Evolutionary conservation across 805 yeast genomes (phyloP), one percentile per base, ranked within the genome.

Genomic region (Cyberlindnera petersonii): DNA sequence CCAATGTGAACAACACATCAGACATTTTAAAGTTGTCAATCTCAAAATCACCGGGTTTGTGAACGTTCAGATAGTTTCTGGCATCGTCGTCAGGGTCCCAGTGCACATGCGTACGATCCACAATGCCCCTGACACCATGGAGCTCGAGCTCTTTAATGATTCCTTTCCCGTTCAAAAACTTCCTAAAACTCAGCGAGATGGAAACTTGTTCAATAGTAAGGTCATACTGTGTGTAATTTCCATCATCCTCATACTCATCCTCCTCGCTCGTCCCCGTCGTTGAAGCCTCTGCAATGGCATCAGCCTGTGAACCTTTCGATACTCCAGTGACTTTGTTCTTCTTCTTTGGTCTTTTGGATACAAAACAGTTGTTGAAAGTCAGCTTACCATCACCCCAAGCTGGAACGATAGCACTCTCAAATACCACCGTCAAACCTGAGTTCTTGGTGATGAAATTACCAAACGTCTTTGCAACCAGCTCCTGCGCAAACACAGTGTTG

Each of bases 171-270:
- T 85, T 82, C 37, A 93, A 65, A 94, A 97, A 93, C 53, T 87
- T 86, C 37, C 75, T 69, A 49, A 93, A 77, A 10, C 94, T 84
- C 14, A 93, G 64, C 1, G 95, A 79, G 0, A 93, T 75, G 37
- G 82, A 80, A 10, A 89, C 81, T 49, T 83, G 84, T 43, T 91
- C 96, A 13, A 93, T 83, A 0, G 95, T 86, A 27, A 93, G 60
- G 60, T 93, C 98, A 59, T 82, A 93, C 59, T 93, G 98, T 0
- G 98, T 91, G 61, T 89, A 93, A 61, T 93, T 93, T 1, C 97
- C 98, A 57, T 88, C 95, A 51, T 84, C 96, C 39, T 65, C 68
- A 16, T 64, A 64, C 20, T 64, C 71, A 13, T 63, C 69, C 20
- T 37, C 46, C 31, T 22, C 42, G 44, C 5, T 21, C 40, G 11